These are phyloP conservation scores for Arthroderma sp. DNA, from an alignment of 2,329 filamentous ascomycete genomes.

Conservation along the genomic window DNA sequence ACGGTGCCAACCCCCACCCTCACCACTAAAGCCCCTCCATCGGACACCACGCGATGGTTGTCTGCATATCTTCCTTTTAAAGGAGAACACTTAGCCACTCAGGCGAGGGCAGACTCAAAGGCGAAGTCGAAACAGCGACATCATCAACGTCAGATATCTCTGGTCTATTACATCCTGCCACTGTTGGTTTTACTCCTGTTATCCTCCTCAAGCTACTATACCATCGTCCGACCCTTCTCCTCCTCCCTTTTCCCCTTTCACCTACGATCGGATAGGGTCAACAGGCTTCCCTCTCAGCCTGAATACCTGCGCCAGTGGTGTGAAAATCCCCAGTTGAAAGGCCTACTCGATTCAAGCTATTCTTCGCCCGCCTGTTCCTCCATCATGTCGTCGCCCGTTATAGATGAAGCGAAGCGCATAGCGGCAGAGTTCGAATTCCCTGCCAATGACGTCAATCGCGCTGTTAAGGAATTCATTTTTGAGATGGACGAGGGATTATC, in stretches of 20 bases:
- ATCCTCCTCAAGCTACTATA: background rate
- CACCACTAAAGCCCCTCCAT: no score
- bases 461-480: constrained; percentile 70
- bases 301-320: constrained; percentile 3
- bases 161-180: background rate
- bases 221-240: background rate
- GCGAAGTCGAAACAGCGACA: no score
- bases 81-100: no score
- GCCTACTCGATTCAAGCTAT: constrained; percentile 1
- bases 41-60: no score
- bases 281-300: background rate
- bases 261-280: background rate
- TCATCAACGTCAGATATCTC: no score
- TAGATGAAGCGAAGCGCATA: constrained; percentile 64
- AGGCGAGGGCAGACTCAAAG: no score
- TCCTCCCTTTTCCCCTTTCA: background rate
- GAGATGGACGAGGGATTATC: constrained; percentile 79
- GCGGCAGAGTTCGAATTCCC: constrained; percentile 76
- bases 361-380: background rate
- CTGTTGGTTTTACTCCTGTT: background rate
- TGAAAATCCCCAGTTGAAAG: constrained; percentile 1
- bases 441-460: constrained; percentile 62
- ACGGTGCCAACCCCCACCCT: no score
- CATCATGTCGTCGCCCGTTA: constrained; percentile 21
- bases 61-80: no score